Base-by-base conservation (phyloP, 2,329 filamentous ascomycete genomes). In the Leptographium galeiforme region DNA sequence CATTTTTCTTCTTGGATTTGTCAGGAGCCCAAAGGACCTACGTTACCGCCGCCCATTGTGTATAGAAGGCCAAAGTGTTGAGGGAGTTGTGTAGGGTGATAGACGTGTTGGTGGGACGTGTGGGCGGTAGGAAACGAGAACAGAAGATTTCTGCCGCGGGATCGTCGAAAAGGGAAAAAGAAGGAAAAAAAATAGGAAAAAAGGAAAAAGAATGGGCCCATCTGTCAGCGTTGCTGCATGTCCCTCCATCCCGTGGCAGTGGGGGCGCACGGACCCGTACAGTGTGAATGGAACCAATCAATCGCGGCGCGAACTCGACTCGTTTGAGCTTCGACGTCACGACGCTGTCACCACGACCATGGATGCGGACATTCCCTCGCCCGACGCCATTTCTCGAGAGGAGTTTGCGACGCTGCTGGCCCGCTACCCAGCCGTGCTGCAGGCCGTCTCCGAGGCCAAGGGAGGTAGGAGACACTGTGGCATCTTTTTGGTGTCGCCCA, bases 371-470 rank as follows among this genome's bases (percentile, higher is more conserved):
- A 45, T 54, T 2, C 38, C 50, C 8, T 49, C 53, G n/a, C 53
- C 57, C 1, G 50, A 43, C 16, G 10, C 8, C 7, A 56, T 59
- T 18, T 44, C 57, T 2, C 32, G 30, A 8, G 50, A 38, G 11
- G 50, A n/a, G 2, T 59, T 57, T 48, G 30, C 18, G 14, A 36
- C 16, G 18, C 25, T 39, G 13, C 56, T 59, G 19, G 55, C 47
- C 8, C 49, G 52, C 36, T 53, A 52, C 8, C 1, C 36, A 67
- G 68, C 70, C 12, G 53, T 75, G 33, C 73, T 75, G 43, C 67
- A 53, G 19, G 53, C 64, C 4, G 67, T 76, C 19, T 78, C 76
- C 1, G 61, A 62, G 7, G 62, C 66, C 34, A 79, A 76, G 63
- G 61, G 64, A 49, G 63, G 75, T 77, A 32, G 63, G 55, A 13